These are phyloP conservation scores for Cadophora malorum DNA, from an alignment of 2,329 filamentous ascomycete genomes.

Conservation along the genomic window DNA sequence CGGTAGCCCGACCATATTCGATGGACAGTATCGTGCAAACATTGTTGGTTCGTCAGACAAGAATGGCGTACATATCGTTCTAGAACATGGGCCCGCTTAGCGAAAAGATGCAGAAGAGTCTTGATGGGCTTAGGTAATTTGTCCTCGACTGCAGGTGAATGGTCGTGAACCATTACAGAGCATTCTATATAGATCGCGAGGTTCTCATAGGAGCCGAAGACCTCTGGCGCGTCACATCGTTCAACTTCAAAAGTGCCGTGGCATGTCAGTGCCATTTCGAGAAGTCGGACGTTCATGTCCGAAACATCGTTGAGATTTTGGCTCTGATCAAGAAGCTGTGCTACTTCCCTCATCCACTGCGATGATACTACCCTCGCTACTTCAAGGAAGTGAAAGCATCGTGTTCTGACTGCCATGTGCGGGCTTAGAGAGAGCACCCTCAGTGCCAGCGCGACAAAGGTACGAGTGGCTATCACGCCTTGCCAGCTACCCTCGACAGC, in stretches of 20 bases:
- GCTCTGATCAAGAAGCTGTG: background rate
- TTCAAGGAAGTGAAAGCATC: background rate
- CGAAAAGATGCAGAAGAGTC: slow-evolving; percentile 15
- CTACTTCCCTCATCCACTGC: background rate
- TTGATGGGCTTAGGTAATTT: slow-evolving; percentile 45
- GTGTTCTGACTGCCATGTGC: background rate
- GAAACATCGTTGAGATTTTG: background rate
- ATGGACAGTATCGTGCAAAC: background rate
- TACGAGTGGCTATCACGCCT: background rate
- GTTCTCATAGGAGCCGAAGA: slow-evolving; percentile 42
- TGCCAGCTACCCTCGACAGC: background rate
- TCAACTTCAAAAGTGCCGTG: slow-evolving; percentile 54
- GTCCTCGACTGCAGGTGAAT: slow-evolving; percentile 46
- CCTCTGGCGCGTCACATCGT: slow-evolving; percentile 34
- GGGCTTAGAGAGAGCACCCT: background rate
- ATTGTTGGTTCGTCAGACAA: background rate
- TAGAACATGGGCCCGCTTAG: slow-evolving; percentile 30
- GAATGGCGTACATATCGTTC: background rate
- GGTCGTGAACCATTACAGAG: slow-evolving; percentile 48
- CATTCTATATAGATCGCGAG: slow-evolving; percentile 49
- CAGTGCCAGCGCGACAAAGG: background rate
- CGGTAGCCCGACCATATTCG: background rate
- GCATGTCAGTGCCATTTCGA: slow-evolving; percentile 52
- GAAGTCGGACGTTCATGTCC: slow-evolving; percentile 44
- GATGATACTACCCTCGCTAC: background rate